Evolutionary conservation across 352 stramenopile species (phyloP).

Genomic region (Stramenopiles sp.): DNA sequence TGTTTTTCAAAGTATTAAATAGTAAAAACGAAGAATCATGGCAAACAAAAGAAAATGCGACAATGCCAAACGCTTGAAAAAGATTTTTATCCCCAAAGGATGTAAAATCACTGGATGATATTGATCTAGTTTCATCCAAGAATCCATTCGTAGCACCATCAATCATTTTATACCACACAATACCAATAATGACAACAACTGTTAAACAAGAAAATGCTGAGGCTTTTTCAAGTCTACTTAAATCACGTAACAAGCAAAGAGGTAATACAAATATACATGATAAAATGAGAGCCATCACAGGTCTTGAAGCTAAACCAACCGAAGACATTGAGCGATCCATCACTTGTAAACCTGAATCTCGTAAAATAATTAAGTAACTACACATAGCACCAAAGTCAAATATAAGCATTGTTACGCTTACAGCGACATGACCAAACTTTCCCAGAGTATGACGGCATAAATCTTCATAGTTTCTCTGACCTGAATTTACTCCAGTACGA

Average conservation of each 20-base stretch:
- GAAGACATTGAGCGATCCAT: background rate
- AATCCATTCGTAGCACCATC: too few relatives aligned
- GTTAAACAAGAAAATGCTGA: constrained; percentile 9
- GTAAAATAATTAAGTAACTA: constrained; percentile 1
- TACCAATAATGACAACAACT: constrained; percentile 7
- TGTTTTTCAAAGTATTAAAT: too few relatives aligned
- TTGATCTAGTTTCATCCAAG: too few relatives aligned
- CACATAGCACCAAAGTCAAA: constrained; percentile 9
- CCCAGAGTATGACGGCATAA: constrained; percentile 12
- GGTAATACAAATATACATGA: background rate
- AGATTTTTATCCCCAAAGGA: too few relatives aligned
- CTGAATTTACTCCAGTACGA: background rate
- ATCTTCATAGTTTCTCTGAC: background rate
- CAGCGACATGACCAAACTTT: background rate
- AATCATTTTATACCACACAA: background rate
- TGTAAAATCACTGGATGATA: too few relatives aligned
- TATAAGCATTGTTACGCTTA: constrained; percentile 8
- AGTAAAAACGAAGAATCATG: too few relatives aligned
- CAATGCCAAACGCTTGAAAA: too few relatives aligned
- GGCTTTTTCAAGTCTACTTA: background rate
- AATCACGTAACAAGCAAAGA: constrained; percentile 8
- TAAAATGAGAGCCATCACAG: background rate
- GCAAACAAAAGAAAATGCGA: too few relatives aligned
- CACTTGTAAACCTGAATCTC: constrained; percentile 3
- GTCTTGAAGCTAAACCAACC: constrained; percentile 3